phyloP scores from a whole-genome alignment of 23 red algal genomes.

The Porphyridium purpureum region DNA sequence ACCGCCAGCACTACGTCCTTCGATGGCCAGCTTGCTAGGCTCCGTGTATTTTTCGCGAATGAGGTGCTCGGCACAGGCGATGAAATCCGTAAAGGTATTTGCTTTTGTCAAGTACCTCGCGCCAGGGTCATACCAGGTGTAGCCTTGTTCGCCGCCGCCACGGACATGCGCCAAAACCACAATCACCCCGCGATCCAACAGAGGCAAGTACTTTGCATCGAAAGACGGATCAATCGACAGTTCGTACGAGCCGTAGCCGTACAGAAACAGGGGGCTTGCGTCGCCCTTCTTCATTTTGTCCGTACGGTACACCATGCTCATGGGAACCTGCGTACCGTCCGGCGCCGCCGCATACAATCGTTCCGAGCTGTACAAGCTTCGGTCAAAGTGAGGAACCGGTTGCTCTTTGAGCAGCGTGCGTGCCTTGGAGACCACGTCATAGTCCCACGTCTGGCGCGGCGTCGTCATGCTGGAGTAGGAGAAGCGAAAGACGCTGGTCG shows the following conservation, averaged over 20 bases:
- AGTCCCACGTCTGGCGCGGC: conserved; percentile 28
- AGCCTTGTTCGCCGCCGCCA: conserved; percentile 62
- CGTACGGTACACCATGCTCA: conserved; percentile 44
- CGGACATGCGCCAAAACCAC: conserved; percentile 62
- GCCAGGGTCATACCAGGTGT: conserved; percentile 54
- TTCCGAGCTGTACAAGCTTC: conserved; percentile 27
- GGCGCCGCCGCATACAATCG: conserved; percentile 28
- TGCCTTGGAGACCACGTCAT: conserved; percentile 4
- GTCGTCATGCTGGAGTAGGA: conserved; percentile 45
- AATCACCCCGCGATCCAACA: conserved; percentile 62
- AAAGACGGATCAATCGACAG: conserved; percentile 65
- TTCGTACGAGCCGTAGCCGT: conserved; percentile 85
- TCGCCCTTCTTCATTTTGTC: conserved; percentile 11
- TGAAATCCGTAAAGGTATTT: conserved; percentile 75
- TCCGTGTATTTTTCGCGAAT: conserved; percentile 12
- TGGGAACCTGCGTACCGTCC: conserved; percentile 53
- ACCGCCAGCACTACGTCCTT: conserved; percentile 62
- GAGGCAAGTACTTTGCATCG: conserved; percentile 19
- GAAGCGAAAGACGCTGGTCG: conserved; percentile 12
- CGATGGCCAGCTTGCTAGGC: conserved; percentile 23
- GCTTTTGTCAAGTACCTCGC: conserved; percentile 51
- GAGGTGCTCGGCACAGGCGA: conserved; percentile 36
- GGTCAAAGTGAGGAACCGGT: conserved; percentile 24
- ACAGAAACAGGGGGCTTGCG: conserved; percentile 23
- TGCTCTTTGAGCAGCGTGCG: conserved; percentile 36